These are phyloP conservation scores for Umbelopsis sp. DNA, from an alignment of 192 early-diverging fungal species.

Conservation along the genomic window DNA sequence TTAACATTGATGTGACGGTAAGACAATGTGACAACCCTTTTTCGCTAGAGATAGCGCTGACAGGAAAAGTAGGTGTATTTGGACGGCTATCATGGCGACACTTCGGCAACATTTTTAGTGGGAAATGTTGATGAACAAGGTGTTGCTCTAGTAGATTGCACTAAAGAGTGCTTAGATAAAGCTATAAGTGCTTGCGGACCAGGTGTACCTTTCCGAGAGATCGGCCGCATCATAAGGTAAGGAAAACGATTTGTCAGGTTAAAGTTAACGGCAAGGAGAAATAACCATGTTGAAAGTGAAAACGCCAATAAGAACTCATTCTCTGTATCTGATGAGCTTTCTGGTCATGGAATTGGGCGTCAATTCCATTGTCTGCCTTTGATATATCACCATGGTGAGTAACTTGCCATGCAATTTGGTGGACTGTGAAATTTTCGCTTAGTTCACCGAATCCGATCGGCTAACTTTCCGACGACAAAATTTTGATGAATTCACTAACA, in stretches of 20 bases:
- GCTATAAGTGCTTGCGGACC: constrained; percentile 75
- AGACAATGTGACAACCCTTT: not conserved
- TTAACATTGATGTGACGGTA: constrained; percentile 82
- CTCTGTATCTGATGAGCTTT: constrained; percentile 70
- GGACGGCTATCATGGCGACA: constrained; percentile 77
- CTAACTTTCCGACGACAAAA: not conserved
- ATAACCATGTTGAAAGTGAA: constrained; percentile 24
- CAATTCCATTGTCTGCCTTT: constrained; percentile 84
- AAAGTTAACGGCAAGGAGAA: not conserved
- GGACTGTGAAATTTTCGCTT: no score
- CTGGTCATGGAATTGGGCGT: constrained; percentile 87
- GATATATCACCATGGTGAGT: constrained; percentile 73
- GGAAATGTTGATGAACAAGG: constrained; percentile 66
- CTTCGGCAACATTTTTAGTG: constrained; percentile 66
- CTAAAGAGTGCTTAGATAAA: constrained; percentile 57
- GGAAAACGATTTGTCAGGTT: not conserved
- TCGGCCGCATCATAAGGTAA: constrained; percentile 67
- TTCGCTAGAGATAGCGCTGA: not conserved
- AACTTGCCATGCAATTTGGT: not conserved
- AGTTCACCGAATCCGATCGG: not conserved
- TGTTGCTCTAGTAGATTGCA: constrained; percentile 52
- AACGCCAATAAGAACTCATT: constrained; percentile 56
- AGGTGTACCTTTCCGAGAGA: constrained; percentile 65
- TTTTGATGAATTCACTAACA: no score
- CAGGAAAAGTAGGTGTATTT: constrained; percentile 43